Conservation (phyloP, 345 rosid genomes). For the Aegle marmelos region DNA sequence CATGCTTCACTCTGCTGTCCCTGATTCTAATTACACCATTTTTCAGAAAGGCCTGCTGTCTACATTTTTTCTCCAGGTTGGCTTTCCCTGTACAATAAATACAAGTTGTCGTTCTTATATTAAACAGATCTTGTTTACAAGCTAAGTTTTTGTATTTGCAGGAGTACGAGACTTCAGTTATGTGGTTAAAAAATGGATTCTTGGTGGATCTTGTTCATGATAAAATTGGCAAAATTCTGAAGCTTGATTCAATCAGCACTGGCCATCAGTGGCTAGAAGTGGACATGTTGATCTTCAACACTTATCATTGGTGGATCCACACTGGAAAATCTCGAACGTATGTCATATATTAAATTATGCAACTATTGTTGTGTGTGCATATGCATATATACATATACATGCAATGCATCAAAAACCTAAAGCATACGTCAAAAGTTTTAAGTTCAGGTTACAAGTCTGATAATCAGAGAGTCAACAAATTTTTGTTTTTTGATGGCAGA, state of each 20-base stretch:
- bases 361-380: no score
- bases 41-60: neutral
- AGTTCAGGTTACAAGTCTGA: neutral
- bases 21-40: constrained; percentile 17
- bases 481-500: constrained; percentile 28
- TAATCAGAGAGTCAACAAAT: neutral
- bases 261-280: constrained; percentile 46
- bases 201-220: constrained; percentile 46
- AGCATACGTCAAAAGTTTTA: neutral
- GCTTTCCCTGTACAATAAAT: neutral
- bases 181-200: constrained; percentile 47
- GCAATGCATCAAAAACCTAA: no score
- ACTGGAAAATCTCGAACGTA: constrained; percentile 39
- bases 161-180: constrained; percentile 44
- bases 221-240: constrained; percentile 44
- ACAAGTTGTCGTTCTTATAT: no score
- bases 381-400: no score
- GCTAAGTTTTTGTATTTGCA: constrained; percentile 1
- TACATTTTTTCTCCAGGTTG: constrained; percentile 21
- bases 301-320: constrained; percentile 72
- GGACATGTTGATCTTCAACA: constrained; percentile 62
- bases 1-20: constrained; percentile 29
- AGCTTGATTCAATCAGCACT: constrained; percentile 49
- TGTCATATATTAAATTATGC: neutral
- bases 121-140: neutral